phyloP scores from a whole-genome alignment of 1,139 yeast species.

The Pneumocystis murina region DNA sequence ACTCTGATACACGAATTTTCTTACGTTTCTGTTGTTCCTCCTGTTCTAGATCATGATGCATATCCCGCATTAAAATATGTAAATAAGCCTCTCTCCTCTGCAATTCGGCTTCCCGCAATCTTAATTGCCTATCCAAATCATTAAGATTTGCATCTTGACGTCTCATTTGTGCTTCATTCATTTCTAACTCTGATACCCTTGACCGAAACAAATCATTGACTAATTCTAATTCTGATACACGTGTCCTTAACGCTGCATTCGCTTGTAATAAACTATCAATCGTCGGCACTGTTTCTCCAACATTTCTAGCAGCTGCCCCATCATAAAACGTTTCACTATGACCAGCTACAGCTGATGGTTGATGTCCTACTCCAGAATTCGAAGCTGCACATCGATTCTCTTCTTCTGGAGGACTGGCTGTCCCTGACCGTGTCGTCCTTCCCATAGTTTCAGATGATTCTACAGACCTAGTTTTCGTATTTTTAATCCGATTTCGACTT shows the following conservation, averaged over 20 bases:
- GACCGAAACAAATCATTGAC: neutral
- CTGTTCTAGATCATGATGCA: neutral
- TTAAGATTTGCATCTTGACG: neutral
- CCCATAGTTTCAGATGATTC: neutral
- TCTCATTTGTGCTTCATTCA: neutral
- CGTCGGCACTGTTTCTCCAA: neutral
- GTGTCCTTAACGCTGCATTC: neutral
- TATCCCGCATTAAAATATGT: neutral
- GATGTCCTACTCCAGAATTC: too few relatives aligned
- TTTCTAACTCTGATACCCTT: neutral
- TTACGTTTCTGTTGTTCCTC: neutral
- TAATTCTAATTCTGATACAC: neutral
- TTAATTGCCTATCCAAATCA: neutral
- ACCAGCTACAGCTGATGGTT: neutral
- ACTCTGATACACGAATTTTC: neutral
- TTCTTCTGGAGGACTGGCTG: neutral
- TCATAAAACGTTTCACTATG: neutral
- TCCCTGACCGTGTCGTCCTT: neutral
- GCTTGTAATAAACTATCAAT: neutral
- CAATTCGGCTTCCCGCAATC: neutral
- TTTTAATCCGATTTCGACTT: conserved; percentile 68
- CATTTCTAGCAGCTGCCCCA: neutral
- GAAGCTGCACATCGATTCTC: too few relatives aligned
- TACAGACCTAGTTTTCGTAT: neutral
- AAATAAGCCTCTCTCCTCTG: neutral